Evolutionary conservation across 352 stramenopile species (phyloP).

Genomic region (Globisporangium carolinianum): DNA sequence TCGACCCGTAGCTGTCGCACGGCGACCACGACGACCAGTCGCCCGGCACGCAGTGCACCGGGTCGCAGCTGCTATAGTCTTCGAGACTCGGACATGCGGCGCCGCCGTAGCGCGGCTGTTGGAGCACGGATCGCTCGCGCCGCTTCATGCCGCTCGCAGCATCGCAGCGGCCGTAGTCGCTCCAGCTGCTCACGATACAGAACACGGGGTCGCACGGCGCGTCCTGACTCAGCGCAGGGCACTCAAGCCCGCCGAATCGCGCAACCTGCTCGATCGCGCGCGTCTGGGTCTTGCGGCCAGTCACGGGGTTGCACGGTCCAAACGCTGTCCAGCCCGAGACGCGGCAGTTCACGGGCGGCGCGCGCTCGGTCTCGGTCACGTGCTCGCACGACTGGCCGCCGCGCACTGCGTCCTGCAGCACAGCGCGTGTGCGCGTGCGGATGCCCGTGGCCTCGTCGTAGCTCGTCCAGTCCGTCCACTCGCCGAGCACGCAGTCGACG

Average conservation of each 20-base stretch:
- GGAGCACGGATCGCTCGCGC: slow-evolving; percentile 27
- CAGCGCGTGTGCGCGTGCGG: slow-evolving; percentile 19
- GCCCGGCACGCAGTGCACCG: slow-evolving; percentile 33
- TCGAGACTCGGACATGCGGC: slow-evolving; percentile 19
- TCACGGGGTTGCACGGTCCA: slow-evolving; percentile 25
- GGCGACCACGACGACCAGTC: slow-evolving; percentile 23
- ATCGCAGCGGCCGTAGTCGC: slow-evolving; percentile 26
- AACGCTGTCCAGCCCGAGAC: slow-evolving; percentile 41
- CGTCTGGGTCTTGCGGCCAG: slow-evolving; percentile 22
- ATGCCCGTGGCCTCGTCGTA: slow-evolving; percentile 32
- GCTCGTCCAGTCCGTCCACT: slow-evolving; percentile 29
- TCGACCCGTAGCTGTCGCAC: slow-evolving; percentile 23
- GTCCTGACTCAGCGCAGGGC: slow-evolving; percentile 20
- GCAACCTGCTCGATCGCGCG: slow-evolving; percentile 26
- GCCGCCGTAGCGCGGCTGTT: slow-evolving; percentile 27
- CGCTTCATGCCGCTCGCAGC: slow-evolving; percentile 20
- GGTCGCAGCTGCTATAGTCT: slow-evolving; percentile 21
- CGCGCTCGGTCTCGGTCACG: slow-evolving; percentile 24
- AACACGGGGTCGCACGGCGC: slow-evolving; percentile 48
- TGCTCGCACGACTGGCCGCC: slow-evolving; percentile 30
- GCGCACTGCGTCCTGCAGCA: slow-evolving; percentile 26
- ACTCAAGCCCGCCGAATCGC: slow-evolving; percentile 39
- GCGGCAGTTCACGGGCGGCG: slow-evolving; percentile 40
- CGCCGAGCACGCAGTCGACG: slow-evolving; percentile 35
- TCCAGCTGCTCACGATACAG: slow-evolving; percentile 42